Conservation (phyloP, 345 rosid species). For the Cardamine occulta region DNA sequence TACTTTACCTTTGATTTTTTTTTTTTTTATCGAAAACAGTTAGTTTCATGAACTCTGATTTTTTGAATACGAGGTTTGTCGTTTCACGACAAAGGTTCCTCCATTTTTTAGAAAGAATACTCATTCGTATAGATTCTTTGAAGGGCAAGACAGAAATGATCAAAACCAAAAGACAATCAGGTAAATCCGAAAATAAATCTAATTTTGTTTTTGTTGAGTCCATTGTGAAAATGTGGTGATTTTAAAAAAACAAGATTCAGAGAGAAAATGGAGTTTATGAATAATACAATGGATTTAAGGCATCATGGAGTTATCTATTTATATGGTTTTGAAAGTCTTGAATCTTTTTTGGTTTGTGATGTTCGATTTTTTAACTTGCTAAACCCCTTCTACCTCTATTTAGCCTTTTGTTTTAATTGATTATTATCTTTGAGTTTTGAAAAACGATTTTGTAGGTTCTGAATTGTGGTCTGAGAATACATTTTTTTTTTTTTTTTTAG, state of each 20-base stretch:
- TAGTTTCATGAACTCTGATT: conserved; percentile 16
- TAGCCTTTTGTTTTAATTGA: too few species aligned
- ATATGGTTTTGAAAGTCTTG: background rate
- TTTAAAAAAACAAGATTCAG: background rate
- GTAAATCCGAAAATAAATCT: background rate
- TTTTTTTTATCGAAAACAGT: background rate
- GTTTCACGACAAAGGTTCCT: conserved; percentile 2
- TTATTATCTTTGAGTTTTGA: background rate
- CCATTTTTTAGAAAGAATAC: conserved; percentile 34
- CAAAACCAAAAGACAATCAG: conserved; percentile 10
- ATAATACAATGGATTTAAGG: background rate
- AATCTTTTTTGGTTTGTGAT: background rate
- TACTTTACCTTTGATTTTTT: too few species aligned
- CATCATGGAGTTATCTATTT: background rate
- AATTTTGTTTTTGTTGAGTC: background rate
- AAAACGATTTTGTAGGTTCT: background rate
- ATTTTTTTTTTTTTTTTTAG: background rate
- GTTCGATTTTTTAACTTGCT: background rate
- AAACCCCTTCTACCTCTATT: background rate
- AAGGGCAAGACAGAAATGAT: conserved; percentile 12
- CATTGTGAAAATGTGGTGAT: conserved; percentile 4
- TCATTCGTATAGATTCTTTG: conserved; percentile 27
- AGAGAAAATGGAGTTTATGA: conserved; percentile 3
- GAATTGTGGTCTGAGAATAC: background rate
- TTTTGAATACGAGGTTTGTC: conserved; percentile 22